Base-by-base conservation (phyloP, 2,329 filamentous ascomycete species). In the Xylaria multiplex region DNA sequence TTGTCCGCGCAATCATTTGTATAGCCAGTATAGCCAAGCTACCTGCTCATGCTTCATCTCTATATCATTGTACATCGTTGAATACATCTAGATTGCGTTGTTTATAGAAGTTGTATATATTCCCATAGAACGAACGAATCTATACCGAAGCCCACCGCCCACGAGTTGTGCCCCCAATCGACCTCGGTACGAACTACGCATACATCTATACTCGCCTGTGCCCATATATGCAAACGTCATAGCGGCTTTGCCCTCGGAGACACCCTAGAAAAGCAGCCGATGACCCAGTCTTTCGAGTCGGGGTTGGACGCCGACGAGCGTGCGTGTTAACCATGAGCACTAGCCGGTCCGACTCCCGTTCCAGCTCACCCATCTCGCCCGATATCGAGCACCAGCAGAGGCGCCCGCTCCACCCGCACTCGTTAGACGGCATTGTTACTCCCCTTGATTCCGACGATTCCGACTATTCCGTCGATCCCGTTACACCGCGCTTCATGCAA, bases 401-500 rank as follows among this genome's bases (percentile, higher is more conserved):
- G 22, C 55, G 62, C 14, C 68, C 64, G 2, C 62, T 59, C 14
- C 53, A 37, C 16, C 72, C 74, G 43, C 74, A 76, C 60, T 74
- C 74, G 50, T 74, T 71, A 52, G 70, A 73, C 65, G 69, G 68
- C 67, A 70, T 73, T 22, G 72, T 74, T 59, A 74, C 74, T 52
- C 76, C 74, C 22, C 79, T 86, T 70, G 81, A 82, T 66, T 80
- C 79, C 59, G 76, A 82, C 76, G 57, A 74, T 74, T 42, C 78
- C 58, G 69, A 55, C 52, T 43, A 48, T 58, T 42, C 65, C 42
- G 82, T 85, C 53, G 53, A 8, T 7, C 16, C 52, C 27, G n/a
- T 54, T 7, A 86, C 84, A n/a, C 87, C 87, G 63, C 85, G 86
- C 64, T 89, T 90, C 74, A 77, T 89, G 67, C 85, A 88, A 73